Evolutionary conservation across 441 rosid genomes (phyloP), one percentile per base, ranked within the genome.

Genomic region (Syzygium malaccense): DNA sequence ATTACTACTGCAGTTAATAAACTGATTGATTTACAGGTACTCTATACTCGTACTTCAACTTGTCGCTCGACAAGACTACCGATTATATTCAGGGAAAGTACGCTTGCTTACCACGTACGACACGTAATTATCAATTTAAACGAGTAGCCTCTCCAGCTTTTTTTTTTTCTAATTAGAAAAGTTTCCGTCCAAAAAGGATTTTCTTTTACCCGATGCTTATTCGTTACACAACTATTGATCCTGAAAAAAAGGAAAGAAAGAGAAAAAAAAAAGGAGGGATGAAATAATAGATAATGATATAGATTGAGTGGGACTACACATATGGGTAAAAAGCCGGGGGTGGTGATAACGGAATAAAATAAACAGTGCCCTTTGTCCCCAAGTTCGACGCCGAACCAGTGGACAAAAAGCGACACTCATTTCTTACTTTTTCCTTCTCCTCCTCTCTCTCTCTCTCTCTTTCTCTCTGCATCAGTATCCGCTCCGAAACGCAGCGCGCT

Each of bases 371-470:
- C 13, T 83, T 83, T 64, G 8, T 41, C 85, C 89, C 92, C 87
- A 85, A 88, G 91, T 92, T 94, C 93, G 91, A 91, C 89, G 45
- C 91, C 51, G 66, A 83, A 90, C 92, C 94, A 93, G 94, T 93
- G 93, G 60, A 83, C 85, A 12, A 83, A 86, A 56, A 14, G 37
- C 58, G 71, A 78, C 86, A 3, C 83, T 41, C 51, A 4, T 30
- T n/a, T 30, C 20, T 11, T 37, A 13, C n/a, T 54, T 28, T 41
- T 11, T 37, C 14, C n/a, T 54, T 30, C 49, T 4, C 66, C 4
- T 17, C 33, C 19, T 15, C 56, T 55, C 88, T 86, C 71, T 26
- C 26, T 51, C 41, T 51, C 56, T 13, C 85, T 56, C 64, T 71
- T 75, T n/a, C 84, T 49, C 60, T 86, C 85, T 28, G 15, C 53